Evolutionary conservation across 257 asterid genomes (phyloP).

Genomic region (Rubia yunnanensis): DNA sequence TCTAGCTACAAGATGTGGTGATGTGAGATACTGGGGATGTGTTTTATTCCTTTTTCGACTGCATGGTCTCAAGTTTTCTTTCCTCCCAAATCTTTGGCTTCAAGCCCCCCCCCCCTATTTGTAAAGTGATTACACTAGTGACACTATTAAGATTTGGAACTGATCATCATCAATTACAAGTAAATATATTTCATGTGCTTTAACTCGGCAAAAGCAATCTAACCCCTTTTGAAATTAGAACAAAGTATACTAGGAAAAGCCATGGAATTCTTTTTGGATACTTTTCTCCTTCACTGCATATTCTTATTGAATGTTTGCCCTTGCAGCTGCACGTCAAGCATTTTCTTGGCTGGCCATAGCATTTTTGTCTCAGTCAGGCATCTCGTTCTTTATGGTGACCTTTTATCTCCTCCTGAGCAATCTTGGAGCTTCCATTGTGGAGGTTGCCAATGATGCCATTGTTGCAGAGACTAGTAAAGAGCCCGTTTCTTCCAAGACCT

Average conservation of each 20-base stretch:
- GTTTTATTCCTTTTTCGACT: background rate
- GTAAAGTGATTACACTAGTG: background rate
- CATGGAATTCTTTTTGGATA: too few species aligned
- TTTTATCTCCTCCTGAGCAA: conserved; percentile 76
- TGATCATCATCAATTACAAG: background rate
- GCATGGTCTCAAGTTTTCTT: background rate
- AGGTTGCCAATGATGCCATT: conserved; percentile 93
- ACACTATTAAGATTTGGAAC: background rate
- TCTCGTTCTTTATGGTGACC: conserved; percentile 55
- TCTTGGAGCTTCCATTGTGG: conserved; percentile 83
- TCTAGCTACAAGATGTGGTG: too few species aligned
- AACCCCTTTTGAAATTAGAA: background rate
- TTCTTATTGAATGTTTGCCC: conserved; percentile 7
- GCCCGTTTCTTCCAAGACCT: conserved; percentile 28
- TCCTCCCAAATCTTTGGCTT: background rate
- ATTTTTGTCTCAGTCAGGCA: too few species aligned
- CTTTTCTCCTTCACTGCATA: conserved; percentile 3
- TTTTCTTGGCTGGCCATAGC: too few species aligned
- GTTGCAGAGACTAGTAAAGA: too few species aligned
- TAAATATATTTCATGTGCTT: background rate
- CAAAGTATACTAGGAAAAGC: background rate
- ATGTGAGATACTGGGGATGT: background rate
- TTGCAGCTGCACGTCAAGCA: conserved; percentile 80
- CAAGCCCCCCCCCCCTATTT: too few species aligned
- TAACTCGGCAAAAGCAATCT: background rate